Evolutionary conservation across 805 yeast genomes (phyloP), one percentile per base, ranked within the genome.

Genomic region (Pichia heedii): DNA sequence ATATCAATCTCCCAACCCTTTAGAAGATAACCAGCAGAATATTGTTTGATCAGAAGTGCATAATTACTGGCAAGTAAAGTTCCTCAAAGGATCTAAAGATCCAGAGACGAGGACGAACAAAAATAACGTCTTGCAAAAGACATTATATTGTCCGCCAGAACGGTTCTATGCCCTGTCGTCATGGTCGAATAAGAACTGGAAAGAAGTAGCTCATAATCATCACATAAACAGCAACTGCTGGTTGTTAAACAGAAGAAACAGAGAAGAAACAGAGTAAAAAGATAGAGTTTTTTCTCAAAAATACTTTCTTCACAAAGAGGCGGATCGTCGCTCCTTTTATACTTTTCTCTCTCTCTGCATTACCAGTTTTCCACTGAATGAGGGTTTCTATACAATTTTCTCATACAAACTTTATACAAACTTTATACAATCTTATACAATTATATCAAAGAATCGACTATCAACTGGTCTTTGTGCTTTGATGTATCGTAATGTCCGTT

Each of bases 101-200:
- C 32, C 16, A n/a, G 32, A 3, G 32, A 27, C 32, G 9, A 27
- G 32, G 32, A 27, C 12, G 39, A 36, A 38, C 56, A 61, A 61
- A 65, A 54, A 62, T 57, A 59, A 55, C 33, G 38, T 43, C 61
- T 44, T 57, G 62, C 57, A 56, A 60, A 34, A 51, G 56, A 39
- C 41, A 16, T 35, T 46, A 54, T 56, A 57, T 56, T 54, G 45
- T 47, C 34, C 46, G 44, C 57, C 52, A 56, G 61, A 62, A 66
- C 76, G 58, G 57, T 69, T 73, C 60, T 74, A 76, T 71, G 74
- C 87, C 88, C 73, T 77, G 79, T 83, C 89, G 87, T 82, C 93
- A 83, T 81, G 80, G 89, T 83, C 93, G 89, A 77, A 78, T 85
- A 74, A 85, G 66, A 81, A 85, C 77, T 84, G 88, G 89, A 83